Evolutionary conservation across 129 eudicot species (phyloP).

Genomic region (Smallanthus sonchifolius): DNA sequence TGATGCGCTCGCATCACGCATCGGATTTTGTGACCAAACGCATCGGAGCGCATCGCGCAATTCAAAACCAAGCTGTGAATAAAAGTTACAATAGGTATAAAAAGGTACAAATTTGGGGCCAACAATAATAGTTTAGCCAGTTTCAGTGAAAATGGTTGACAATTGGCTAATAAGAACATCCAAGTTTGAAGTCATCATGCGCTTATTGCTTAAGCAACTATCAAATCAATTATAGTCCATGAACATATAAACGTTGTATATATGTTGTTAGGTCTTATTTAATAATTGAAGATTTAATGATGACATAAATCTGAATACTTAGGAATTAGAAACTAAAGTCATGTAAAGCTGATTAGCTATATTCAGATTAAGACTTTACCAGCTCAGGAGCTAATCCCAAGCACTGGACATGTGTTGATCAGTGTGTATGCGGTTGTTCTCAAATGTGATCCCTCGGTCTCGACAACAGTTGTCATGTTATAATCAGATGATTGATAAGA

Average conservation of each 20-base stretch:
- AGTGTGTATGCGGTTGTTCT: no score
- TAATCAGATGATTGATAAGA: neutral
- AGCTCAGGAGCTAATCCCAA: no score
- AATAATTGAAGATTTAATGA: neutral
- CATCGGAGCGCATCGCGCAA: no score
- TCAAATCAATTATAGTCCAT: neutral
- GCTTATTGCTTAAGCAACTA: conserved; percentile 4
- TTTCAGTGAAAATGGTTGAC: conserved; percentile 5
- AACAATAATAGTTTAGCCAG: neutral
- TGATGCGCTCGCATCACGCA: no score
- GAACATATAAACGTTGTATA: neutral
- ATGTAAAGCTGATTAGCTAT: neutral
- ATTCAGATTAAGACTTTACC: no score
- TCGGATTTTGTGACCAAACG: no score
- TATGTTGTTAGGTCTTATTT: neutral
- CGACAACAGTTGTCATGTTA: neutral
- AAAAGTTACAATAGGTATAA: neutral
- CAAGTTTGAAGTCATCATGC: neutral
- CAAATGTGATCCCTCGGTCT: neutral
- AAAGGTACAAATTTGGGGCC: neutral
- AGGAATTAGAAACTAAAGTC: neutral
- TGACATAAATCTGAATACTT: neutral
- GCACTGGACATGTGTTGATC: no score
- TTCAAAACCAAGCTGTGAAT: no score
- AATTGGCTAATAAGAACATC: neutral